Conservation (phyloP, 73 alveolate genomes). For the Paramecium tetraurelia region DNA sequence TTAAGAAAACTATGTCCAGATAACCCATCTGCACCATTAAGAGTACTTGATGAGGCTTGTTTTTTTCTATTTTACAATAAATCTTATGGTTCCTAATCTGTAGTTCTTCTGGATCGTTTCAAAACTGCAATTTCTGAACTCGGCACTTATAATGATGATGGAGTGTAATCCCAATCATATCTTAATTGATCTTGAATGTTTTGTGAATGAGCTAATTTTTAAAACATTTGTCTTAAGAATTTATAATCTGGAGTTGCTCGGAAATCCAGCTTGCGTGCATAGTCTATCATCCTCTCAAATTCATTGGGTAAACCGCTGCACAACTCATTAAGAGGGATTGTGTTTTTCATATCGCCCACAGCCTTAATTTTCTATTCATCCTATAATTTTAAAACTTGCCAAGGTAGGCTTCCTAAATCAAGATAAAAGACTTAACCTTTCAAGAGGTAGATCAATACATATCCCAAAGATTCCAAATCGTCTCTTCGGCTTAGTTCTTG, state of each 20-base stretch:
- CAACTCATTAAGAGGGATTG: neutral
- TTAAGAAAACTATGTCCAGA: neutral
- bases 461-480: slow-evolving; percentile 80
- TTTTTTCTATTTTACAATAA: neutral
- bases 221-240: neutral
- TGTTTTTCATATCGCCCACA: slow-evolving; percentile 26
- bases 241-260: slow-evolving; percentile 50
- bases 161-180: slow-evolving; percentile 40
- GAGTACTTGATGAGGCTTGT: neutral
- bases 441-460: slow-evolving; percentile 71
- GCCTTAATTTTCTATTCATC: slow-evolving; percentile 48
- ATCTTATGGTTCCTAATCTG: neutral
- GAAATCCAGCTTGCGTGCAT: neutral
- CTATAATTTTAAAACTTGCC: slow-evolving; percentile 89
- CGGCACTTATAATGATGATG: neutral
- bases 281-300: neutral
- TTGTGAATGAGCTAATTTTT: neutral
- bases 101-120: neutral
- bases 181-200: neutral
- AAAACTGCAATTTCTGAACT: neutral
- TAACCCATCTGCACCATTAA: neutral
- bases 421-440: slow-evolving; percentile 47
- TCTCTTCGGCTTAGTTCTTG: slow-evolving; percentile 84
- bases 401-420: slow-evolving; percentile 75
- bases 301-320: slow-evolving; percentile 49